phyloP scores from a whole-genome alignment of 306 rosid species.

The Prunus salicina region DNA sequence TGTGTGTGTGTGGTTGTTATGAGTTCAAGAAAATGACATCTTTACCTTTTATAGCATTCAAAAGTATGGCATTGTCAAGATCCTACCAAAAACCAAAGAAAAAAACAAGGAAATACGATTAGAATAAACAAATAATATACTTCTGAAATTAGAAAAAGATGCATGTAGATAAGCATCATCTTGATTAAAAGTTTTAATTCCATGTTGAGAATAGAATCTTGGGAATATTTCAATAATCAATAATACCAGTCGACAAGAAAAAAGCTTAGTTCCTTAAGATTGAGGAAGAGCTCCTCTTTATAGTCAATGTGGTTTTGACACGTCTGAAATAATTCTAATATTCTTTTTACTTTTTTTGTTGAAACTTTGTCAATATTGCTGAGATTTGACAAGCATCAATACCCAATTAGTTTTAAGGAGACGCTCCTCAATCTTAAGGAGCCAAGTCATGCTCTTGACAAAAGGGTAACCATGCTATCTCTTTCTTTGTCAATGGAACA shows the following conservation, averaged over 20 bases:
- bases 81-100: conserved; percentile 39
- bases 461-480: not conserved
- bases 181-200: not conserved
- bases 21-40: not conserved
- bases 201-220: not conserved
- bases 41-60: conserved; percentile 63
- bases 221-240: not conserved
- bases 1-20: not conserved
- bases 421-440: no score
- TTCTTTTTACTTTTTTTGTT: no score
- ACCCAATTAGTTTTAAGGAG: no score
- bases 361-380: no score
- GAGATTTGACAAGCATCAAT: no score
- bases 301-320: no score
- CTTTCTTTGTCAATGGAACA: no score
- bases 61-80: conserved; percentile 49
- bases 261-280: no score
- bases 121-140: not conserved
- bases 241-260: not conserved
- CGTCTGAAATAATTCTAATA: no score
- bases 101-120: not conserved
- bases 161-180: not conserved
- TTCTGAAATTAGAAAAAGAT: not conserved
- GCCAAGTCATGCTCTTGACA: no score
- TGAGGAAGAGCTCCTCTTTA: no score